Percentiles rank a stretch among this genome's conserved stretches.
phyloP scores from a whole-genome alignment of 2,329 filamentous ascomycete genomes.

The Fusarium vanettenii region DNA sequence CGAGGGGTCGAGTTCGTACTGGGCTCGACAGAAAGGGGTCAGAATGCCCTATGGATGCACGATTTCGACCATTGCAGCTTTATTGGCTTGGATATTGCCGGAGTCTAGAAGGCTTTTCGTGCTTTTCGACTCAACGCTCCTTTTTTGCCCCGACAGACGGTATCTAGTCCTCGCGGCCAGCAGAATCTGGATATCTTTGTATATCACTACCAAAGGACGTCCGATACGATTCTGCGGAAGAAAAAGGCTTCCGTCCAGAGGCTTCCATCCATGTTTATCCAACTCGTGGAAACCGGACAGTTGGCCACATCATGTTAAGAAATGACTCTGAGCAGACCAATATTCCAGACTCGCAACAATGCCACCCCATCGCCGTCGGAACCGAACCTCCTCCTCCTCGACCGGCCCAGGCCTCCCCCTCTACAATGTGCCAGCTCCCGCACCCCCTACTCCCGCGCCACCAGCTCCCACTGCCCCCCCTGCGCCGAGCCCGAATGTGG shows the following conservation, averaged over 20 bases:
- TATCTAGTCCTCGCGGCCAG: not conserved
- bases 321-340: no score
- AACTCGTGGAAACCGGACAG: not conserved
- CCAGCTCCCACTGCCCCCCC: no score
- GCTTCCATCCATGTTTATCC: not conserved
- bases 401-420: no score
- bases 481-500: not conserved
- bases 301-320: no score
- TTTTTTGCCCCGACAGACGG: not conserved
- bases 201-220: not conserved
- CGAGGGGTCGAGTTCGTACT: not conserved
- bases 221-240: not conserved
- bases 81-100: not conserved
- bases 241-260: not conserved
- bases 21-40: not conserved
- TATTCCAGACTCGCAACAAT: no score
- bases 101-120: not conserved
- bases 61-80: not conserved
- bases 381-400: no score
- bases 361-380: no score
- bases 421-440: no score
- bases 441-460: no score
- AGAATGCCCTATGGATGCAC: not conserved
- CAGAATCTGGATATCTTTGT: not conserved
- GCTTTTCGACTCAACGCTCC: not conserved